phyloP scores from a whole-genome alignment of 140 eudicot genomes.

The Cichorium intybus region DNA sequence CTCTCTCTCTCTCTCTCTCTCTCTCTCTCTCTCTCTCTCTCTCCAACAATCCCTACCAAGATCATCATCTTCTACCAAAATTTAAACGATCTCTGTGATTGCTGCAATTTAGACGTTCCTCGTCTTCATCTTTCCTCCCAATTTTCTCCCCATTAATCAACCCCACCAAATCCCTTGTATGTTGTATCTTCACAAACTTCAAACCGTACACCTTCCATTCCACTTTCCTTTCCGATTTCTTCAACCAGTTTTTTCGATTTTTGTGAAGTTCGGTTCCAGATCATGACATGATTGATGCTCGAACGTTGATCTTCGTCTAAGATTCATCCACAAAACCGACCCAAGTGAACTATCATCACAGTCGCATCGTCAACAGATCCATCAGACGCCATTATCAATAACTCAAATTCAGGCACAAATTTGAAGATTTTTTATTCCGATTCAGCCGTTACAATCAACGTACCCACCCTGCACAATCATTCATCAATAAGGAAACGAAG shows the following conservation, averaged over 20 bases:
- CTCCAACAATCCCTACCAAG: too few species aligned
- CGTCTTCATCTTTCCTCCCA: constrained; percentile 54
- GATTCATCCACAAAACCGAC: constrained; percentile 32
- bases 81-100: too few species aligned
- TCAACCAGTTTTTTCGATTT: constrained; percentile 42
- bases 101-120: too few species aligned
- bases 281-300: constrained; percentile 44
- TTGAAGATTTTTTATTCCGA: constrained; percentile 57
- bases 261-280: constrained; percentile 60
- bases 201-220: constrained; percentile 37
- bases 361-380: constrained; percentile 70
- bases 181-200: constrained; percentile 49
- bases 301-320: constrained; percentile 26
- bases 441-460: constrained; percentile 66
- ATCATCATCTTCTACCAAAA: too few species aligned
- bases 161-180: constrained; percentile 66
- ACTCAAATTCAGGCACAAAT: constrained; percentile 59
- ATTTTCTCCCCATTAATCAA: constrained; percentile 58
- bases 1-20: too few species aligned
- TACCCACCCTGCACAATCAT: constrained; percentile 51
- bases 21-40: too few species aligned
- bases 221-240: constrained; percentile 28
- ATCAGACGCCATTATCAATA: constrained; percentile 87
- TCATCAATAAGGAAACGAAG: neutral
- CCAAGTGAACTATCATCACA: constrained; percentile 62